These are phyloP conservation scores for Rhazya stricta DNA, from an alignment of 257 asterid genomes.

Conservation along the genomic window DNA sequence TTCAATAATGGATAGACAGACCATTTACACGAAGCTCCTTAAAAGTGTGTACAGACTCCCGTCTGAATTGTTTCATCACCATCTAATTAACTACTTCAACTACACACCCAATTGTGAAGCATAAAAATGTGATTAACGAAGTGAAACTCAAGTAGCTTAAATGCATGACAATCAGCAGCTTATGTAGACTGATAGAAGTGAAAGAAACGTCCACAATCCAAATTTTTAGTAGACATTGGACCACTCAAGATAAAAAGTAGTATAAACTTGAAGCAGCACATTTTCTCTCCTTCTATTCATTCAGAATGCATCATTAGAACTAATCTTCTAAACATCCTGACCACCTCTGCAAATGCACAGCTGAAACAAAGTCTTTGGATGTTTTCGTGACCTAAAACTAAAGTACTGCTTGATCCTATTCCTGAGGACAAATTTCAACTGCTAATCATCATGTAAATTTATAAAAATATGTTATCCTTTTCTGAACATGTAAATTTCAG, in stretches of 20 bases:
- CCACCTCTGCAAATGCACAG: constrained; percentile 65
- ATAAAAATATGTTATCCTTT: neutral
- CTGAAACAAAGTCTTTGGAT: constrained; percentile 74
- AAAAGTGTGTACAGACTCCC: neutral
- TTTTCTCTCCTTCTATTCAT: constrained; percentile 45
- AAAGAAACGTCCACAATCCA: neutral
- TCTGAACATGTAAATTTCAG: neutral
- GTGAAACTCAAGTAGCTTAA: neutral
- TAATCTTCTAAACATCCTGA: constrained; percentile 58
- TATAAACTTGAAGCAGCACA: too few relatives aligned
- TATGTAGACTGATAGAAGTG: neutral
- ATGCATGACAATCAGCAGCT: neutral
- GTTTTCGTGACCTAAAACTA: constrained; percentile 50
- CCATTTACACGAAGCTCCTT: neutral
- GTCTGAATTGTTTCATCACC: neutral
- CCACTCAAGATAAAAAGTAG: too few relatives aligned
- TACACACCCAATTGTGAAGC: neutral
- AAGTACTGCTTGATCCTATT: neutral
- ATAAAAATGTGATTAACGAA: neutral
- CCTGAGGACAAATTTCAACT: neutral
- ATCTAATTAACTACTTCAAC: neutral
- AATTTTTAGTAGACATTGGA: neutral
- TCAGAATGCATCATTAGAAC: constrained; percentile 59
- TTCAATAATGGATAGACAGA: neutral
- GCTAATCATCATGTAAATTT: neutral